phyloP scores from a whole-genome alignment of 495 filamentous ascomycete genomes.

The Neurospora africana region DNA sequence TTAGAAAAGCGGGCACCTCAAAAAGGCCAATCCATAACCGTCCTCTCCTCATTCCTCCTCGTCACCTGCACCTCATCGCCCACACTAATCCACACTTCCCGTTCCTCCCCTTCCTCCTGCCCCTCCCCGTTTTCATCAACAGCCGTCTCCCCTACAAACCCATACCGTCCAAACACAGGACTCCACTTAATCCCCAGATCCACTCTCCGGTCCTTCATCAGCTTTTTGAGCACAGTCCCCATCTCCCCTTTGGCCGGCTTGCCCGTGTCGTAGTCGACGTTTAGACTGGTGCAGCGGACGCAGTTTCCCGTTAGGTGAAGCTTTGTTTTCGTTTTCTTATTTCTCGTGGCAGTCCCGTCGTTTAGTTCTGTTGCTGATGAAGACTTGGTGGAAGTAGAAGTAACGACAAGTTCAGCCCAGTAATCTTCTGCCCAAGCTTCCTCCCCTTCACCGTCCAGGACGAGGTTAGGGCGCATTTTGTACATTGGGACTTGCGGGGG shows the following conservation, averaged over 20 bases:
- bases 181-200: slow-evolving; percentile 62
- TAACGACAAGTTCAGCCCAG: slow-evolving; percentile 58
- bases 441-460: slow-evolving; percentile 49
- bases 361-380: background rate
- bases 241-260: slow-evolving; percentile 49
- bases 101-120: slow-evolving; percentile 47
- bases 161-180: slow-evolving; percentile 80
- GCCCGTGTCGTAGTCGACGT: slow-evolving; percentile 74
- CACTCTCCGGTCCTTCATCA: slow-evolving; percentile 69
- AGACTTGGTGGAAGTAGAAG: slow-evolving; percentile 17
- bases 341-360: background rate
- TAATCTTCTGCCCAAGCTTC: slow-evolving; percentile 73
- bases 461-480: slow-evolving; percentile 80
- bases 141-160: slow-evolving; percentile 40
- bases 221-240: slow-evolving; percentile 62
- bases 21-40: slow-evolving; percentile 38
- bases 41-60: slow-evolving; percentile 46
- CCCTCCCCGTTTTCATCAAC: slow-evolving; percentile 50
- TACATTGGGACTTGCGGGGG: slow-evolving; percentile 30
- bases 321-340: slow-evolving; percentile 22
- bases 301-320: slow-evolving; percentile 69
- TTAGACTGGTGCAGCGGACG: slow-evolving; percentile 64
- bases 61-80: slow-evolving; percentile 62
- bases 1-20: background rate
- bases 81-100: slow-evolving; percentile 26